Conservation (phyloP, 257 asterid genomes). For the Nicotiana noctiflora region DNA sequence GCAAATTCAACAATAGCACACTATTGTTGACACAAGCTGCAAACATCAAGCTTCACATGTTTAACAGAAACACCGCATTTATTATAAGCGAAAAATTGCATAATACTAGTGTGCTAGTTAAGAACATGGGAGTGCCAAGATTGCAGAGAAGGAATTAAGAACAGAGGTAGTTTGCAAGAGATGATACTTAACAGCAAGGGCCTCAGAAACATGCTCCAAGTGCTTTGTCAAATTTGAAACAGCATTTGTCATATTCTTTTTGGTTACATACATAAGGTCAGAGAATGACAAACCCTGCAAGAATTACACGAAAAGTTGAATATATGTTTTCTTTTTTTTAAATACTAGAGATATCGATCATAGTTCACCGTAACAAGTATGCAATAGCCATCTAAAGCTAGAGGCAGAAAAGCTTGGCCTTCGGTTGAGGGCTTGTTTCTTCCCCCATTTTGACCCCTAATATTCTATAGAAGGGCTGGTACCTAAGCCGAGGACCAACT, state of each 20-base stretch:
- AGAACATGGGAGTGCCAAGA: background rate
- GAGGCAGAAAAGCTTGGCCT: background rate
- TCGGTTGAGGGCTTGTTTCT: background rate
- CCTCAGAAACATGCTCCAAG: constrained; percentile 73
- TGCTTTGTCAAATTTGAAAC: constrained; percentile 79
- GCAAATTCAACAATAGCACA: background rate
- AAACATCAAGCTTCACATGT: background rate
- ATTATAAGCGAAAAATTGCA: background rate
- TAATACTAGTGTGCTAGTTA: background rate
- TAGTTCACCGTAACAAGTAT: background rate
- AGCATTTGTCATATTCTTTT: constrained; percentile 68
- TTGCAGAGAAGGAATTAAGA: background rate
- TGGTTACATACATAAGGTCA: constrained; percentile 89
- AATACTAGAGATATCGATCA: background rate
- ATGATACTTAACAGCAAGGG: constrained; percentile 66
- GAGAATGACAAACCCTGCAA: constrained; percentile 76
- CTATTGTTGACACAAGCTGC: background rate
- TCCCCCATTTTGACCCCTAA: background rate
- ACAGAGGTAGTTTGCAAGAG: background rate
- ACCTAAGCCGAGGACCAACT: background rate
- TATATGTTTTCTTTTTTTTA: background rate
- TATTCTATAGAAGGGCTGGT: background rate
- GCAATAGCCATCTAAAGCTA: background rate
- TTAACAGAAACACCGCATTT: background rate
- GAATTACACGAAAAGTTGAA: background rate